Conservation (phyloP, 176 grass and related monocot species). For the Oryza nivara region DNA sequence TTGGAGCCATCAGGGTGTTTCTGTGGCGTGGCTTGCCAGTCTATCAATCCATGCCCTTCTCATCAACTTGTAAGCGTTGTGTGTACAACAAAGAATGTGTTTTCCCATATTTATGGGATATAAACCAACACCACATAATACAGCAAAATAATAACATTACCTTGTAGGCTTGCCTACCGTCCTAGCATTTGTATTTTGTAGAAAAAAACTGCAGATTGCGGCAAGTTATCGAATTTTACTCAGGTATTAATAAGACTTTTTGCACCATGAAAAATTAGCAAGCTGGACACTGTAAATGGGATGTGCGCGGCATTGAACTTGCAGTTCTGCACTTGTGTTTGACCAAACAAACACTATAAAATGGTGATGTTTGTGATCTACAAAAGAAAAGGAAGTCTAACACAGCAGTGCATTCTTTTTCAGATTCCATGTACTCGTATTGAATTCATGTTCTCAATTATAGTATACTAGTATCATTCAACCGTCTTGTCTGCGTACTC, state of each 20-base stretch:
- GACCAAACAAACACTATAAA: conserved; percentile 9
- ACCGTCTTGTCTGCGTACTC: neutral
- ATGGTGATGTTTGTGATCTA: neutral
- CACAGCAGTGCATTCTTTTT: neutral
- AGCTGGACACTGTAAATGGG: conserved; percentile 9
- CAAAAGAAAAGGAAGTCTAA: neutral
- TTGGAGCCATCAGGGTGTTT: conserved; percentile 18
- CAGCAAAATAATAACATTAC: conserved; percentile 17
- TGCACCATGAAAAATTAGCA: neutral
- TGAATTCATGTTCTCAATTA: neutral
- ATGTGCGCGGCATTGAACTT: neutral
- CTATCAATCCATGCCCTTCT: neutral
- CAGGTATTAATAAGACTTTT: neutral
- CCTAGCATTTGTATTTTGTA: conserved; percentile 14
- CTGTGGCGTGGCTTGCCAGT: neutral
- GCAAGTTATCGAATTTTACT: neutral
- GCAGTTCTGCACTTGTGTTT: neutral
- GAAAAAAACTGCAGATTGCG: neutral
- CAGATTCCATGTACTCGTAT: neutral
- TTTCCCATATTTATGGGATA: neutral
- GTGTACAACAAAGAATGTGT: neutral
- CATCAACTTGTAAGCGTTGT: neutral
- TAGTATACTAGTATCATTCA: neutral
- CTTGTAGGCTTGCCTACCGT: neutral
- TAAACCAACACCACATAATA: neutral